Base-by-base conservation (phyloP, 371 early-diverging fungal species). In the Haplosporangium sp. region DNA sequence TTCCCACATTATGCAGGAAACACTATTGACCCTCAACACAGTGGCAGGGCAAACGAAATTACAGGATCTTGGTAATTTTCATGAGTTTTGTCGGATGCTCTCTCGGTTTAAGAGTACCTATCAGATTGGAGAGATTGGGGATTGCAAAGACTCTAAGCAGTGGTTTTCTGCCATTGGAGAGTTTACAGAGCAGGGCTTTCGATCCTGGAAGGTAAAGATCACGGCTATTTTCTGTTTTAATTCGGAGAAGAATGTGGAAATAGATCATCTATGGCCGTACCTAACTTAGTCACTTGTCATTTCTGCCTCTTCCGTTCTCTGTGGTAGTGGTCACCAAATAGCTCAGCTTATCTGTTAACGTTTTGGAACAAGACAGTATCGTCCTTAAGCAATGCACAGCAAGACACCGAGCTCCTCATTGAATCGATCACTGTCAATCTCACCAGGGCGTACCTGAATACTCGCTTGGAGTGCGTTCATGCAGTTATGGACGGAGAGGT, bases 361-460 rank as follows among this genome's bases (percentile, higher is more conserved):
- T 95, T 96, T 71, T 96, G 97, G 97, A 86, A 90, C 60, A 89
- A 92, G 66, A 87, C 92, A 11, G 87, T 91, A 4, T 86, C 92
- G 20, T 88, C 90, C 40, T 86, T 89, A 54, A 81, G 84, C 18
- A 87, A 87, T 65, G 86, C 86, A 55, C 84, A 83, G 54, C 73
- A 83, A 20, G 74, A 81, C 7, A 68, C 83, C 0, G 84, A 85
- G 42, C 81, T 83, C 9, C 48, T 45, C 18, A 59, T 83, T 16
- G 64, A 66, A 23, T 55, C 63, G 12, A 51, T 84, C 46, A 73
- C 76, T 1, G 70, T 51, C 14, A 52, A 84, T 81, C 53, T 90
- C 41, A 79, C 86, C 1, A 75, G 83, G 23, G 74, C 85, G 0
- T 93, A 89, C 64, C 76, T 91, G 20, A 69, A 84, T 2, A 86